Conservation (phyloP, 495 filamentous ascomycete genomes). For the Tetracladium marchalianum region DNA sequence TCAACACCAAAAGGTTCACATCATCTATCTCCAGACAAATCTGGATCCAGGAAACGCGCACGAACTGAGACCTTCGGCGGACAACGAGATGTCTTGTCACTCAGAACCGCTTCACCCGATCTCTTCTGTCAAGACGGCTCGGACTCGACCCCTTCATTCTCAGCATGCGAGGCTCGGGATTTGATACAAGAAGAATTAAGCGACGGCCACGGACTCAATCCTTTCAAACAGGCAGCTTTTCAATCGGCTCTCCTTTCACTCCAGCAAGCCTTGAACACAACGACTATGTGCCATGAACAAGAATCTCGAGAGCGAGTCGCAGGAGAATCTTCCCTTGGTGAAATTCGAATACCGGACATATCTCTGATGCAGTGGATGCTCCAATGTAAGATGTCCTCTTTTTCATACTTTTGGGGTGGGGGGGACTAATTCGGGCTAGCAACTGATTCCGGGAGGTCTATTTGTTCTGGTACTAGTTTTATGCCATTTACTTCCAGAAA, state of each 20-base stretch:
- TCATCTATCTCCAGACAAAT: not conserved
- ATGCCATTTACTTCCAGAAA: constrained; percentile 7
- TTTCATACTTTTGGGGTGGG: too few species aligned
- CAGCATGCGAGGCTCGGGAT: not conserved
- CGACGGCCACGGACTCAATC: not conserved
- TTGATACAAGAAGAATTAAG: constrained; percentile 6
- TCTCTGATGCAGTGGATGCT: constrained; percentile 9
- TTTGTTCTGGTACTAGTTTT: not conserved
- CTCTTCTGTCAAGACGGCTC: not conserved
- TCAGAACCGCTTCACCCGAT: not conserved
- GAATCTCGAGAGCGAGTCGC: not conserved
- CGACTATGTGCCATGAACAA: not conserved
- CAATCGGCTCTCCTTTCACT: not conserved
- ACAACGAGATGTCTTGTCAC: not conserved
- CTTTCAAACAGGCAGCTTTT: not conserved
- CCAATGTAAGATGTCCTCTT: constrained; percentile 1
- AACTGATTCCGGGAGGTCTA: constrained; percentile 1
- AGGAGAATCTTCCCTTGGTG: not conserved
- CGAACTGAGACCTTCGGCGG: not conserved
- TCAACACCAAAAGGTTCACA: not conserved
- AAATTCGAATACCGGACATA: not conserved
- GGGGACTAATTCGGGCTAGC: not conserved
- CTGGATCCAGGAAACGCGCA: not conserved
- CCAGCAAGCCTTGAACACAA: constrained; percentile 1
- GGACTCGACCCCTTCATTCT: not conserved